Percentiles rank a stretch among this genome's conserved stretches.
These are phyloP conservation scores for Oehlia diaphana DNA, from an alignment of 192 early-diverging fungal genomes.

Conservation along the genomic window DNA sequence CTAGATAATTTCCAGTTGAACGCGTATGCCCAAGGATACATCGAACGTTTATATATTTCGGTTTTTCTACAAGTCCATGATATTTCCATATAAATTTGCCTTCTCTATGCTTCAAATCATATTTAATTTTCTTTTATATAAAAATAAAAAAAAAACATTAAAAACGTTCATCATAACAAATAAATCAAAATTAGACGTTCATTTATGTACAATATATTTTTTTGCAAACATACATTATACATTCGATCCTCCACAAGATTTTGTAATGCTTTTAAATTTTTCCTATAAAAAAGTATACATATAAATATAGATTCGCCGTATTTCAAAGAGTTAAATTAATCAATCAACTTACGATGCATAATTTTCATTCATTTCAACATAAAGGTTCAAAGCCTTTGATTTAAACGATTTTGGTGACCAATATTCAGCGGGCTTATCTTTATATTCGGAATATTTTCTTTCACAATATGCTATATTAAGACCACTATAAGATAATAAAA, in stretches of 20 bases:
- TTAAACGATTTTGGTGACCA: slow-evolving; percentile 1
- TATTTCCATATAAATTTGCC: slow-evolving; percentile 56
- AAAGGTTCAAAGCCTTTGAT: neutral
- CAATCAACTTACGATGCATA: neutral
- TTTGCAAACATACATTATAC: neutral
- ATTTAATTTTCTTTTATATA: neutral
- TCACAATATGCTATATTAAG: neutral
- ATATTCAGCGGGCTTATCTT: neutral
- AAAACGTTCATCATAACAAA: neutral
- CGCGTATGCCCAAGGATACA: slow-evolving; percentile 47
- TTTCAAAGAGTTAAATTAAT: neutral
- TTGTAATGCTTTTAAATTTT: neutral
- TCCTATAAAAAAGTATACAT: neutral
- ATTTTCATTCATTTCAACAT: slow-evolving; percentile 12
- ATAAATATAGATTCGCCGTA: neutral
- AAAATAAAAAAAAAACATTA: neutral
- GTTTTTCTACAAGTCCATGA: slow-evolving; percentile 52
- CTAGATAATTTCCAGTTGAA: slow-evolving; percentile 46
- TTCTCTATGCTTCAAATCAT: neutral
- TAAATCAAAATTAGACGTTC: too few species aligned
- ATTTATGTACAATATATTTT: neutral
- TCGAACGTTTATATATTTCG: slow-evolving; percentile 61
- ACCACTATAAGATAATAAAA: neutral
- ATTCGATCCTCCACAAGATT: neutral
- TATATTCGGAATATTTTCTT: neutral